phyloP scores from a whole-genome alignment of 768 basidiomycete species.

The Suillus subaureus region DNA sequence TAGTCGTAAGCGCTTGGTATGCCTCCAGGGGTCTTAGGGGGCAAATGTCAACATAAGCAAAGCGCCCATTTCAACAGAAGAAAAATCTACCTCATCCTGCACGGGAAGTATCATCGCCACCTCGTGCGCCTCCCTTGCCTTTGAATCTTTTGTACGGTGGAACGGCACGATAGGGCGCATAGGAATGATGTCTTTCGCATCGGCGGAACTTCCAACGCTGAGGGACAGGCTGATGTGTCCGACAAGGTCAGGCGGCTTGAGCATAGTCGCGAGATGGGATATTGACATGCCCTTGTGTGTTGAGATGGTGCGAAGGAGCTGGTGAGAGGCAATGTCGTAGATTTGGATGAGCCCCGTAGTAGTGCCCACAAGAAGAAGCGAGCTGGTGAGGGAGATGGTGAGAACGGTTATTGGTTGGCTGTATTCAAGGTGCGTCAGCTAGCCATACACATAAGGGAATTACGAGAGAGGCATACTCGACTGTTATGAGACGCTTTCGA shows the following conservation, averaged over 20 bases:
- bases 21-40: constrained; percentile 19
- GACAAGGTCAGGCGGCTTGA: constrained; percentile 86
- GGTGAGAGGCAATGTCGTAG: constrained; percentile 90
- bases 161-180: constrained; percentile 69
- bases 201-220: constrained; percentile 36
- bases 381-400: constrained; percentile 74
- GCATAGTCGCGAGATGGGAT: constrained; percentile 73
- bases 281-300: constrained; percentile 70
- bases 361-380: constrained; percentile 84
- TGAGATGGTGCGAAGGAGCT: constrained; percentile 80
- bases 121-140: constrained; percentile 69
- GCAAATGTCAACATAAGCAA: not conserved
- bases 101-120: constrained; percentile 62
- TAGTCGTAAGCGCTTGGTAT: constrained; percentile 40
- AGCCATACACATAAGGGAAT: not conserved
- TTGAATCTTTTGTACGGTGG: constrained; percentile 71
- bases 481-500: constrained; percentile 65
- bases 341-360: constrained; percentile 69
- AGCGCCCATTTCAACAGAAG: not conserved
- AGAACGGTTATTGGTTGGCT: constrained; percentile 77
- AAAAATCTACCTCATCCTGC: constrained; percentile 41
- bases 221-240: constrained; percentile 70
- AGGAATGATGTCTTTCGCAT: constrained; percentile 60
- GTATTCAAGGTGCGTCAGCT: constrained; percentile 14
- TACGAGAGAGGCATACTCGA: constrained; percentile 16